A percentile compares a stretch with the other conserved stretches of the same genome.
Conservation (phyloP, 345 rosid species). For the Carallia pectinifolia region DNA sequence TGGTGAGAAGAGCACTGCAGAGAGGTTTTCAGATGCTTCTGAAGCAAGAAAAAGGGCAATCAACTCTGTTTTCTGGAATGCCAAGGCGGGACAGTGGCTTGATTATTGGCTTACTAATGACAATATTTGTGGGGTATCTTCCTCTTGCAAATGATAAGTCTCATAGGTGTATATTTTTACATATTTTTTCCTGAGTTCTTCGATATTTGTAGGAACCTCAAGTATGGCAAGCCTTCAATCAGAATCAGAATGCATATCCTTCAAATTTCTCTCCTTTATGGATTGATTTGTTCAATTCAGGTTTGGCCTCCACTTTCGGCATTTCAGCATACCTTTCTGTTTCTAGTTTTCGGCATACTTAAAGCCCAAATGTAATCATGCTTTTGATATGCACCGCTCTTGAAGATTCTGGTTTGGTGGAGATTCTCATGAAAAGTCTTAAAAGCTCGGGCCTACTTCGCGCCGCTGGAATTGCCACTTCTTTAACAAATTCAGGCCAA, state of each 20-base stretch:
- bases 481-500: constrained; percentile 59
- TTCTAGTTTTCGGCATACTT: background rate
- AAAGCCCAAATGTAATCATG: background rate
- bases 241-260: constrained; percentile 62
- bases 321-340: background rate
- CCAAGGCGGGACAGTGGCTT: constrained; percentile 74
- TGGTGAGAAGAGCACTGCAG: constrained; percentile 43
- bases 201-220: constrained; percentile 44
- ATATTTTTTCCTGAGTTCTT: background rate
- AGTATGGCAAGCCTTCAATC: constrained; percentile 57
- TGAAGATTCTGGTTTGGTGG: constrained; percentile 58
- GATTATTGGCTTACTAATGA: constrained; percentile 64
- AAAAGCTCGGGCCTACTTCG: constrained; percentile 61
- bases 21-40: constrained; percentile 51
- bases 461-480: constrained; percentile 70
- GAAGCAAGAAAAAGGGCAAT: constrained; percentile 58
- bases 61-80: constrained; percentile 68
- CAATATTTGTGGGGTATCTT: constrained; percentile 28
- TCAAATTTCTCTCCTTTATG: constrained; percentile 85
- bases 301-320: constrained; percentile 26
- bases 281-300: constrained; percentile 67
- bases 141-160: background rate
- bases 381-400: constrained; percentile 9
- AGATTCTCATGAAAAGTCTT: constrained; percentile 53
- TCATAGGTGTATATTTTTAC: background rate